Percentiles rank a stretch among this genome's conserved stretches.
These are phyloP conservation scores for Aspergillus panamensis DNA, from an alignment of 495 filamentous ascomycete genomes.

Conservation along the genomic window DNA sequence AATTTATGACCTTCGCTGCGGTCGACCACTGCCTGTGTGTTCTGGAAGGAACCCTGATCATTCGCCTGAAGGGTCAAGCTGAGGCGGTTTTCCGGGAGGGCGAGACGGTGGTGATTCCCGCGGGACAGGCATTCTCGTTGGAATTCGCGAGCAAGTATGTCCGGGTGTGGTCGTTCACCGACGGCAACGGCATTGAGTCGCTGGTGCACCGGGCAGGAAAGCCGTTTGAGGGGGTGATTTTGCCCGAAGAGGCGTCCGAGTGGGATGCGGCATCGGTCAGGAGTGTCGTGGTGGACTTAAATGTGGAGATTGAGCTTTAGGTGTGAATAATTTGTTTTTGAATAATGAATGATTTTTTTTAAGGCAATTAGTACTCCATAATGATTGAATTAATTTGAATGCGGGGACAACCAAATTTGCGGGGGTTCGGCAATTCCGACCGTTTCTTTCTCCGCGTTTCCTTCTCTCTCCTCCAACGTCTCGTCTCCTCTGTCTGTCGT, in stretches of 20 bases:
- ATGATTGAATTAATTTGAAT: not conserved
- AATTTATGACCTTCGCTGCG: slow-evolving; percentile 34
- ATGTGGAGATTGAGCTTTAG: slow-evolving; percentile 22
- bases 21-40: slow-evolving; percentile 42
- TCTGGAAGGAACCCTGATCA: slow-evolving; percentile 37
- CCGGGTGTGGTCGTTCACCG: slow-evolving; percentile 40
- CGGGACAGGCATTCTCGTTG: slow-evolving; percentile 37
- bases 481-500: too few relatives aligned
- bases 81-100: slow-evolving; percentile 33
- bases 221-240: slow-evolving; percentile 25
- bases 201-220: slow-evolving; percentile 31
- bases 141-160: slow-evolving; percentile 40
- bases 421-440: slow-evolving; percentile 20
- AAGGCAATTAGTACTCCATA: not conserved
- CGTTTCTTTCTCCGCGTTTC: slow-evolving; percentile 5
- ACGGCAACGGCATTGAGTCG: slow-evolving; percentile 41
- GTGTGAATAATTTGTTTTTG: too few relatives aligned
- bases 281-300: slow-evolving; percentile 20
- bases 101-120: slow-evolving; percentile 43
- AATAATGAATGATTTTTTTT: too few relatives aligned
- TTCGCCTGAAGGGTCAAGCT: slow-evolving; percentile 31
- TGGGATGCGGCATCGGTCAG: slow-evolving; percentile 23
- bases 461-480: not conserved
- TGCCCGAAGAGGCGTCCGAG: slow-evolving; percentile 27
- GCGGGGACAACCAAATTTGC: slow-evolving; percentile 5